These are phyloP conservation scores for Talaromyces piceae DNA, from an alignment of 2,329 filamentous ascomycete species.

Conservation along the genomic window DNA sequence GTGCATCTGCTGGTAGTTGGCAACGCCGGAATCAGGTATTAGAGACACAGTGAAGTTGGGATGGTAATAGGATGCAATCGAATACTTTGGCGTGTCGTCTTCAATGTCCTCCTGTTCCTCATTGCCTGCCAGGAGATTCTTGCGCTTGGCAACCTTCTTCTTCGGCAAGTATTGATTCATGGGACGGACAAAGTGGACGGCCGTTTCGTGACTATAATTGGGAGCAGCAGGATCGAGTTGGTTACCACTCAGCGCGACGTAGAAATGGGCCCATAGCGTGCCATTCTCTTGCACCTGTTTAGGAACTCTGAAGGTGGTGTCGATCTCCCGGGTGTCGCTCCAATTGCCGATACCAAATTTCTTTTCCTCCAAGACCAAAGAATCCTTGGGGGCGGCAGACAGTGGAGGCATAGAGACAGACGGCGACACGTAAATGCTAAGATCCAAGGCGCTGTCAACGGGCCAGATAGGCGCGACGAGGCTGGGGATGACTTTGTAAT, in stretches of 20 bases:
- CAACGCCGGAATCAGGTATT: slow-evolving; percentile 68
- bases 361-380: slow-evolving; percentile 71
- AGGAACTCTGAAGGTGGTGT: slow-evolving; percentile 72
- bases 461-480: slow-evolving; percentile 89
- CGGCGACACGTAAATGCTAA: slow-evolving; percentile 76
- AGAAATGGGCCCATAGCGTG: slow-evolving; percentile 92
- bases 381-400: slow-evolving; percentile 56
- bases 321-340: slow-evolving; percentile 67
- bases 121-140: slow-evolving; percentile 63
- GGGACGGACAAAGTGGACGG: slow-evolving; percentile 76
- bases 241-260: slow-evolving; percentile 68
- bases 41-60: slow-evolving; percentile 88
- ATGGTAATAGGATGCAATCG: slow-evolving; percentile 83
- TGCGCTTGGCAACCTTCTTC: slow-evolving; percentile 82
- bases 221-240: slow-evolving; percentile 66
- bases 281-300: slow-evolving; percentile 79
- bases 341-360: slow-evolving; percentile 71
- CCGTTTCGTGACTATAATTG: slow-evolving; percentile 65
- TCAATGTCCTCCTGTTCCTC: slow-evolving; percentile 45
- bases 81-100: slow-evolving; percentile 53
- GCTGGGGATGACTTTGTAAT: slow-evolving; percentile 47
- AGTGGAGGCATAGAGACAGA: slow-evolving; percentile 60
- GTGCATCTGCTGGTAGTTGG: slow-evolving; percentile 59
- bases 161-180: slow-evolving; percentile 84
- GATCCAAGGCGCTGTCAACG: slow-evolving; percentile 67